Conservation (phyloP, 2,329 filamentous ascomycete species). For the Penicillium sp. region DNA sequence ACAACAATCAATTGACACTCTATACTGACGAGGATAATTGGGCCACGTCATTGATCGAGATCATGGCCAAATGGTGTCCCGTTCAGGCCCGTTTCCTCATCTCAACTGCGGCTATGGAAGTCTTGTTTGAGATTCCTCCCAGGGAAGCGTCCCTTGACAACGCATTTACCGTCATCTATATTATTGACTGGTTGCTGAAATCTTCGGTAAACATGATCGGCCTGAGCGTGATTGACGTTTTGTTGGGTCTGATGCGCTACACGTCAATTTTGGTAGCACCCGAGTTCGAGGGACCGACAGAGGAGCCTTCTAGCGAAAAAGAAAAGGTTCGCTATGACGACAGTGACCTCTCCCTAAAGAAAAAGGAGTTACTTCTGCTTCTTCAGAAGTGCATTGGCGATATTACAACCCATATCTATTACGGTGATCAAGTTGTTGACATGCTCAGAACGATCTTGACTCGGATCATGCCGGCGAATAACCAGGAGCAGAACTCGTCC, state of each 20-base stretch:
- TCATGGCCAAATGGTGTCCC: slow-evolving; percentile 84
- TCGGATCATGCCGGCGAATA: slow-evolving; percentile 71
- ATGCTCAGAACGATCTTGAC: slow-evolving; percentile 84
- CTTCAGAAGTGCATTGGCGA: slow-evolving; percentile 87
- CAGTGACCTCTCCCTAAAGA: slow-evolving; percentile 53
- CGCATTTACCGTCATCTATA: slow-evolving; percentile 74
- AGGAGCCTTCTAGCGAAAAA: slow-evolving; percentile 30
- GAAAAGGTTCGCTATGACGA: slow-evolving; percentile 17
- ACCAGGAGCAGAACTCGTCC: slow-evolving; percentile 49
- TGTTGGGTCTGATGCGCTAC: slow-evolving; percentile 83
- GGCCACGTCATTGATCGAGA: slow-evolving; percentile 80
- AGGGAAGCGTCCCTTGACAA: slow-evolving; percentile 73
- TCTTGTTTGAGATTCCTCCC: slow-evolving; percentile 69
- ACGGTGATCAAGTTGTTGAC: slow-evolving; percentile 92
- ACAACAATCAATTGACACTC: slow-evolving; percentile 49
- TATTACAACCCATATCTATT: slow-evolving; percentile 93
- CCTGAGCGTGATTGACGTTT: slow-evolving; percentile 92
- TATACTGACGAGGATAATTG: slow-evolving; percentile 64
- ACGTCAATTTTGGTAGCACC: slow-evolving; percentile 78
- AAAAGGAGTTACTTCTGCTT: slow-evolving; percentile 68
- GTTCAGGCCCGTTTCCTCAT: slow-evolving; percentile 95
- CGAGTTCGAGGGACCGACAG: slow-evolving; percentile 43
- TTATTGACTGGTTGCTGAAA: slow-evolving; percentile 81
- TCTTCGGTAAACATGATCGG: slow-evolving; percentile 94
- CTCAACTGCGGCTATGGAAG: slow-evolving; percentile 79